phyloP scores from a whole-genome alignment of 257 asterid genomes.

The Nicotiana otophora region DNA sequence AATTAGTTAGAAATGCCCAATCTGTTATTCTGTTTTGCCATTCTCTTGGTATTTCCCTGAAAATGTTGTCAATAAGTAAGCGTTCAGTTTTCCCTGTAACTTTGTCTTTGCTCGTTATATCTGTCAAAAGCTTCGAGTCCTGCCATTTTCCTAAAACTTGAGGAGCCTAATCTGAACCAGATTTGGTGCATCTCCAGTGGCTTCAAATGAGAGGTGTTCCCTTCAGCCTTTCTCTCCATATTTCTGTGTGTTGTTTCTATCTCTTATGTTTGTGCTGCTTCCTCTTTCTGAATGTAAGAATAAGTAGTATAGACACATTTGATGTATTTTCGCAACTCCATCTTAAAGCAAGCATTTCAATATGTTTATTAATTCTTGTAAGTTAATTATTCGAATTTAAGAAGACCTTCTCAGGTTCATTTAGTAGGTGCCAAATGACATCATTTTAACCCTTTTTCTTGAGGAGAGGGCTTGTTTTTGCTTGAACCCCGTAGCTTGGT shows the following conservation, averaged over 20 bases:
- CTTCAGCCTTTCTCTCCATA: neutral
- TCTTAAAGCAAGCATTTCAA: neutral
- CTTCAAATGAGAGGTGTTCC: slow-evolving; percentile 3
- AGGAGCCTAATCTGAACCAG: neutral
- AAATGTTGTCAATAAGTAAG: neutral
- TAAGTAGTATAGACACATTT: neutral
- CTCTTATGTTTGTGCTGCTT: neutral
- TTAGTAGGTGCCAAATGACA: no score
- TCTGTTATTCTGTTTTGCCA: neutral
- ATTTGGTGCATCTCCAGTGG: neutral
- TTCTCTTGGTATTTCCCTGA: neutral
- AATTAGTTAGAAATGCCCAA: neutral
- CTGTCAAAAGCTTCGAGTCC: neutral
- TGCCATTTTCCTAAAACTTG: neutral
- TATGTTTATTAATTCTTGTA: neutral
- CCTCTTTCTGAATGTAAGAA: neutral
- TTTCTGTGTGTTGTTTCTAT: neutral
- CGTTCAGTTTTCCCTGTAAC: neutral
- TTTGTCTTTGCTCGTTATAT: neutral
- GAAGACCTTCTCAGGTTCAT: no score
- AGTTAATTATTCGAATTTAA: no score
- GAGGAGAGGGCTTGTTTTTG: no score
- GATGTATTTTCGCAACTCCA: neutral
- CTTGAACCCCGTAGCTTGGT: no score
- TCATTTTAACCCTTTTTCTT: no score